These are phyloP conservation scores for Fusarium humuli DNA, from an alignment of 2,329 filamentous ascomycete species.

Conservation along the genomic window DNA sequence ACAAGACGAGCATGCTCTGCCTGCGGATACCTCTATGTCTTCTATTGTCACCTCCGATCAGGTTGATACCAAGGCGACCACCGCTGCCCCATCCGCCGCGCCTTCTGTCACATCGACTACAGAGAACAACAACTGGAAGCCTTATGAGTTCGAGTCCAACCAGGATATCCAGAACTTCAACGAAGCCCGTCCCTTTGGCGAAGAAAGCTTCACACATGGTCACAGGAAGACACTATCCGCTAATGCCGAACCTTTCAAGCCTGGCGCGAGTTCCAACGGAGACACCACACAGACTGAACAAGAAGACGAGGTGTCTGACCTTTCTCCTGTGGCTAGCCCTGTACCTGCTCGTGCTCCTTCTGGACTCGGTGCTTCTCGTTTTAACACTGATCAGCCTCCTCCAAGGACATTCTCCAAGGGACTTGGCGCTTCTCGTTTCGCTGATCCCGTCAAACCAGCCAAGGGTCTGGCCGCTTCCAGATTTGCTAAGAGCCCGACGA, in stretches of 20 bases:
- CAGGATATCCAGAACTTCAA: conserved; percentile 63
- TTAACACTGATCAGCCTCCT: conserved; percentile 38
- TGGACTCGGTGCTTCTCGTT: conserved; percentile 39
- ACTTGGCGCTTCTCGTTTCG: conserved; percentile 62
- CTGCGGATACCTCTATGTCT: conserved; percentile 64
- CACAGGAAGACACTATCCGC: conserved; percentile 70
- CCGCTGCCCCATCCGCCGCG: conserved; percentile 64
- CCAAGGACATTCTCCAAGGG: conserved; percentile 51
- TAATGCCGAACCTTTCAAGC: conserved; percentile 75
- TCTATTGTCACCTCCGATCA: conserved; percentile 66
- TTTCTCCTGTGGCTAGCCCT: conserved; percentile 38
- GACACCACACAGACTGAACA: conserved; percentile 39
- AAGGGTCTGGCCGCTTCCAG: conserved; percentile 59
- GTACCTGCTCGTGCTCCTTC: conserved; percentile 36
- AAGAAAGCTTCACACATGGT: conserved; percentile 57
- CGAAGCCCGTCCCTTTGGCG: conserved; percentile 62
- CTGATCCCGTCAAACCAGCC: conserved; percentile 56
- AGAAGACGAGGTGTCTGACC: conserved; percentile 39
- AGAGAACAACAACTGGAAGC: conserved; percentile 61
- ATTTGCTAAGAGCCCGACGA: conserved; percentile 57
- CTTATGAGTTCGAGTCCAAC: conserved; percentile 69
- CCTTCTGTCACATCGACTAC: conserved; percentile 65
- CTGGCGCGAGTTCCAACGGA: conserved; percentile 52
- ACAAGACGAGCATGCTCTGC: conserved; percentile 54
- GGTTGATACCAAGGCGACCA: conserved; percentile 64